A percentile compares a stretch with the other conserved stretches of the same genome.
Conservation (phyloP, 805 yeast species). For the Candida ulmi region DNA sequence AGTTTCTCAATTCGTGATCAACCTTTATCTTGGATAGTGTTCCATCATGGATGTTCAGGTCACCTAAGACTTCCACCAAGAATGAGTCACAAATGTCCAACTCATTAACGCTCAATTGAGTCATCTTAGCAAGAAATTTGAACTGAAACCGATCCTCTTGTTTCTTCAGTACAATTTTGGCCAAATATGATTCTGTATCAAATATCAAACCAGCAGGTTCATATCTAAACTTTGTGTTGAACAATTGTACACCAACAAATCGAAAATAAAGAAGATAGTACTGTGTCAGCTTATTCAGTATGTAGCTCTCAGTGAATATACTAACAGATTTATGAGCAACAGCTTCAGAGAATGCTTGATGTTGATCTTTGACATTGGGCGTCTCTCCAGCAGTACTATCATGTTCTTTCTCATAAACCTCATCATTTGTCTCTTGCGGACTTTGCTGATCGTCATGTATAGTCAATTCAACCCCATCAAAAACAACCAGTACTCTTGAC, state of each 20-base stretch:
- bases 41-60: conserved; percentile 15
- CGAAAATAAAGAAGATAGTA: conserved; percentile 18
- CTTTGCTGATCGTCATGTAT: conserved; percentile 1
- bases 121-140: conserved; percentile 9
- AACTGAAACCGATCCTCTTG: conserved; percentile 3
- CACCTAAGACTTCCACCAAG: conserved; percentile 12
- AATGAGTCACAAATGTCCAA: conserved; percentile 17
- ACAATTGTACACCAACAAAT: conserved; percentile 17
- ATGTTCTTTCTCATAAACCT: too few species aligned
- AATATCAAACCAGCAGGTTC: conserved; percentile 10
- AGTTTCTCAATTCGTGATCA: conserved; percentile 13
- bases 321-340: conserved; percentile 12
- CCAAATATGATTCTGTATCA: conserved; percentile 8
- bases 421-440: too few species aligned
- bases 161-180: conserved; percentile 12
- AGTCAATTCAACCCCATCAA: conserved; percentile 16
- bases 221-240: conserved; percentile 8
- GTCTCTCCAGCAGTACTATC: not conserved
- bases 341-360: too few species aligned
- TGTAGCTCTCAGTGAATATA: conserved; percentile 8
- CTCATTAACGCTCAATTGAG: conserved; percentile 14
- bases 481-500: conserved; percentile 10
- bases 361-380: not conserved
- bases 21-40: conserved; percentile 11
- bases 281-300: conserved; percentile 6